Base-by-base conservation (phyloP, 768 basidiomycete genomes). In the Mycena metata region DNA sequence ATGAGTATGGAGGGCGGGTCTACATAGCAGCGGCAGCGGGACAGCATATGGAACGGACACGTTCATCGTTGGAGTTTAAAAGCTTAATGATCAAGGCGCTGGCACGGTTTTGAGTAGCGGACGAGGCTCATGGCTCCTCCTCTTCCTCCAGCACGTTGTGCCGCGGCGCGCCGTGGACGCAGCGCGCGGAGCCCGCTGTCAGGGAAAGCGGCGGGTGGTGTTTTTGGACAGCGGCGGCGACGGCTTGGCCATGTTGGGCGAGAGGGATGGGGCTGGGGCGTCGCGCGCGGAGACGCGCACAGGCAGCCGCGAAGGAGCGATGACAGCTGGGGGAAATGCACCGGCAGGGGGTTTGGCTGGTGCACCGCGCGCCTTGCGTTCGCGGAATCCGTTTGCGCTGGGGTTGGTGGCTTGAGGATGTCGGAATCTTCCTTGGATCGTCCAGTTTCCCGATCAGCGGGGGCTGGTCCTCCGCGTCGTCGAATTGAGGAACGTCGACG, bases 81-180 rank as follows among this genome's bases (percentile, higher is more conserved):
- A 65, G 59, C 43, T 55, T 60, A 52, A 35, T 39, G 23, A 26
- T n/a, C n/a, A n/a, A 16, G 50, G 35, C 42, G 58, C 55, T 62
- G 46, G 49, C 54, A 47, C 49, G 54, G 60, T 66, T 66, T 67
- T 60, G 57, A 36, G 17, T 17, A 23, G 35, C 17, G 19, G 35
- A 17, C 41, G 52, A 1, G 30, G 33, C 52, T 54, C 46, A 63
- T 12, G 64, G 47, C 24, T 90, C 89, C 73, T 93, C 92, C 66
- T 92, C 90, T 73, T 94, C 93, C 76, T 95, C 94, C 54, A 94
- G 24, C 47, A 96, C 94, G 68, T 95, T 95, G 71, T 95, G 92
- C 74, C 95, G 83, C 33, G 94, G 94, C 10, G 92, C 92, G 26
- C 94, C 94, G 73, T 96, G 94, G 16, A 93, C 77, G 75, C 95